phyloP scores from a whole-genome alignment of 495 filamentous ascomycete genomes.

The Trichoderma erinaceum region DNA sequence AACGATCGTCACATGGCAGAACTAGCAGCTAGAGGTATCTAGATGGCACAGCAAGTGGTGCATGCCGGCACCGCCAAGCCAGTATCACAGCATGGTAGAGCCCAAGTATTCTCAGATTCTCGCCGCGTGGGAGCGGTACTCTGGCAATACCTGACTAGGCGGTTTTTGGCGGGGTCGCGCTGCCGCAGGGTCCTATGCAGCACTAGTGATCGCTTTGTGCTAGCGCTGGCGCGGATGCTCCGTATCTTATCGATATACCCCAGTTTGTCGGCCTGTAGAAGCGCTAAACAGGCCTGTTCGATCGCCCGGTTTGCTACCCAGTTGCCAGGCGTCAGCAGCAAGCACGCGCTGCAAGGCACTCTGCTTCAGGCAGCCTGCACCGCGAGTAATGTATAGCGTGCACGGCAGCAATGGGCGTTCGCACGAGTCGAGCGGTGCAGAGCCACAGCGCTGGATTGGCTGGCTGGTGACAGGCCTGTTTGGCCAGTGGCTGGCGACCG shows the following conservation, averaged over 20 bases:
- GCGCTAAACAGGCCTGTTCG: not conserved
- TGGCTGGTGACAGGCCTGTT: not conserved
- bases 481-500: not conserved
- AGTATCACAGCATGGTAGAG: not conserved
- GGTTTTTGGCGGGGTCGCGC: not conserved
- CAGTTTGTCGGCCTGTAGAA: not conserved
- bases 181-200: slow-evolving; percentile 12
- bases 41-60: not conserved
- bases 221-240: slow-evolving; percentile 3
- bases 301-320: no score
- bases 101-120: not conserved
- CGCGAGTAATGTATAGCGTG: not conserved
- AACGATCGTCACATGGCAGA: not conserved
- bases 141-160: not conserved
- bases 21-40: not conserved
- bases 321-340: not conserved
- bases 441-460: not conserved
- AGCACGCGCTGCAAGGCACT: not conserved
- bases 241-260: slow-evolving; percentile 14
- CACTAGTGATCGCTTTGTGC: not conserved
- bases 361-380: not conserved
- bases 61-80: not conserved
- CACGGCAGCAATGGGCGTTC: not conserved
- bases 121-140: not conserved
- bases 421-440: no score